Base-by-base conservation (phyloP, 345 rosid genomes). In the Acer yangbiense region DNA sequence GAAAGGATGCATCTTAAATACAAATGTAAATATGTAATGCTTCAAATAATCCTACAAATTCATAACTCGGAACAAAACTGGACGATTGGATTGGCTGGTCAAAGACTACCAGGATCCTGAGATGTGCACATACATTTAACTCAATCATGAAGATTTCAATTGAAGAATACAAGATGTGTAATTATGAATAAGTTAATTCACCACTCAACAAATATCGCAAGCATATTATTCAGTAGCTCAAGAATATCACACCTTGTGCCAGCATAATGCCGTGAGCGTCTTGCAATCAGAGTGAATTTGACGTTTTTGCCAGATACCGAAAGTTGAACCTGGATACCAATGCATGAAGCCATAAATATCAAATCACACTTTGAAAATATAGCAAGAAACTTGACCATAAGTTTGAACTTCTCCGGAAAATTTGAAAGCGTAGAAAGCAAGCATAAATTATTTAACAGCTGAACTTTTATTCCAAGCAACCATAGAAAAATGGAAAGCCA, bases 201-300 rank as follows among this genome's bases (percentile, higher is more conserved):
- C 6, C 10, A 6, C 41, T 32, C 9, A 44, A 44, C 66, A 12
- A 12, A 54, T 54, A 54, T 54, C 11, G 54, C 18, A 12, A 39
- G 46, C 18, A 74, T 43, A 39, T 78, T 52, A 57, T 67, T 66
- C 65, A 57, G 48, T 57, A 58, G 32, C 61, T 14, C 52, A 25
- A 66, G 29, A 58, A 69, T 14, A 65, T 73, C 44, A 65, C 75
- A 96, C 99, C 99, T 96, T 79, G 99, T 96, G 73, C 99, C 99
- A 76, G 99, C 99, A 84, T 88, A 96, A 83, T 94, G 92, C 61
- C 97, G 90, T 21, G 99, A 96, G 20, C 99, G 91, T 74, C 99
- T 92, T 11, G 99, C 88, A 74, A 96, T 92, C 50, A 96, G 88
- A 72, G 94, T 91, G 80, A 94, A 71, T 82, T 81, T 90, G 77